phyloP scores from a whole-genome alignment of 352 stramenopile species.

The Nothophytophthora sp. region DNA sequence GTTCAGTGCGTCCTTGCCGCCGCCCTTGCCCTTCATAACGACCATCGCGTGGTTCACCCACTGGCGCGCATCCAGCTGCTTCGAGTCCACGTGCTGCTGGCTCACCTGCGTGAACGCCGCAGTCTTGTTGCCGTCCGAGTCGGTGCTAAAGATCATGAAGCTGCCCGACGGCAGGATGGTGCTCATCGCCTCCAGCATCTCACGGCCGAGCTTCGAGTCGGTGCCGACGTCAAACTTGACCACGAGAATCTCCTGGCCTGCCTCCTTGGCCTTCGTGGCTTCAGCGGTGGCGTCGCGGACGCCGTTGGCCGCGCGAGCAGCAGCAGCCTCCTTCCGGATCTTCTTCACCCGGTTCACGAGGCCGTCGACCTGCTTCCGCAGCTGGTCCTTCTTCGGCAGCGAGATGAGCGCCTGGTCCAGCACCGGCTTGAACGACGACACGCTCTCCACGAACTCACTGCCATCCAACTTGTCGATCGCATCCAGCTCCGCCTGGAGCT shows the following conservation, averaged over 20 bases:
- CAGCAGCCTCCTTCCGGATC: slow-evolving; percentile 78
- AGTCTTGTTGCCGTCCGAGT: slow-evolving; percentile 92
- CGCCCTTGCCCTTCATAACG: slow-evolving; percentile 94
- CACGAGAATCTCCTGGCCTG: slow-evolving; percentile 73
- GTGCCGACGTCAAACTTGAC: slow-evolving; percentile 93
- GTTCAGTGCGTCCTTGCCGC: slow-evolving; percentile 89
- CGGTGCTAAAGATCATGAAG: slow-evolving; percentile 93
- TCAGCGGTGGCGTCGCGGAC: slow-evolving; percentile 58
- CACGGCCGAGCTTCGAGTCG: slow-evolving; percentile 94
- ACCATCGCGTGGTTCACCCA: slow-evolving; percentile 94
- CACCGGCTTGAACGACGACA: slow-evolving; percentile 91
- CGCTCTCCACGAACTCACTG: slow-evolving; percentile 81
- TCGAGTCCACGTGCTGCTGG: slow-evolving; percentile 67
- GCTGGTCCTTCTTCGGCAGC: slow-evolving; percentile 89
- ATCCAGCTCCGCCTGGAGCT: slow-evolving; percentile 80
- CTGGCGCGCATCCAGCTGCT: slow-evolving; percentile 88
- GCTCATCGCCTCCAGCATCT: slow-evolving; percentile 93
- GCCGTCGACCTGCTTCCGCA: slow-evolving; percentile 73
- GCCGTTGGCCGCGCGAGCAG: slow-evolving; percentile 66
- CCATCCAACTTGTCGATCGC: slow-evolving; percentile 72
- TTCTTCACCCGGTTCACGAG: slow-evolving; percentile 82
- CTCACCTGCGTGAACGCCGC: slow-evolving; percentile 93
- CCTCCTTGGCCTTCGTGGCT: slow-evolving; percentile 61
- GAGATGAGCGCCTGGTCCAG: slow-evolving; percentile 89
- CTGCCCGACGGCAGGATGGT: slow-evolving; percentile 79